Evolutionary conservation across 805 yeast species (phyloP).

Genomic region (Teunomyces lycoperdinae): DNA sequence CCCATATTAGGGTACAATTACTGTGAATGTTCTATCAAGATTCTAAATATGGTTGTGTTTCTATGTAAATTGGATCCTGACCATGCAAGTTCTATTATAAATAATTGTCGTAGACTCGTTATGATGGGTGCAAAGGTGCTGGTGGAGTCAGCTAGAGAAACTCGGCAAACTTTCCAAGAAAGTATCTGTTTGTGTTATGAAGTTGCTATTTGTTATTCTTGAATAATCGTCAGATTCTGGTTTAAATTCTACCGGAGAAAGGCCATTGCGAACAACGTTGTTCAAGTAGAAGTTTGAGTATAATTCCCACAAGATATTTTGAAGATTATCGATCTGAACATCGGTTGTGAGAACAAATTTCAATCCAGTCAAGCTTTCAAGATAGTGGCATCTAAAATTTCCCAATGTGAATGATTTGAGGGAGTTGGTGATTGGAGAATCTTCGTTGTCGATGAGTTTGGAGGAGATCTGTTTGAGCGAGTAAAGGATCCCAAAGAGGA

Average conservation of each 20-base stretch:
- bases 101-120: neutral
- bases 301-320: constrained; percentile 52
- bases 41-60: no score
- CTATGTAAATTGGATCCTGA: no score
- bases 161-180: constrained; percentile 32
- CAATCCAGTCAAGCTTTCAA: constrained; percentile 76
- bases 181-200: constrained; percentile 53
- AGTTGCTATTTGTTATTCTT: constrained; percentile 54
- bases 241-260: constrained; percentile 54
- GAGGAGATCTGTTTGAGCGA: constrained; percentile 74
- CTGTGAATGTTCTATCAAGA: no score
- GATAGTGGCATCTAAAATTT: constrained; percentile 73
- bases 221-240: constrained; percentile 31
- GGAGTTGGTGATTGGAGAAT: constrained; percentile 20
- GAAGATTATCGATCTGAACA: constrained; percentile 52
- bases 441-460: constrained; percentile 39
- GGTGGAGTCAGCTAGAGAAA: neutral
- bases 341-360: constrained; percentile 77
- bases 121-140: neutral
- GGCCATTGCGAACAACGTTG: constrained; percentile 55
- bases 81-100: no score
- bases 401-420: constrained; percentile 66
- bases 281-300: constrained; percentile 59
- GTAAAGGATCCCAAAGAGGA: constrained; percentile 80
- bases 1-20: no score